These are phyloP conservation scores for Cutaneotrichosporon sp. DNA, from an alignment of 1,284 basidiomycete species.

Conservation along the genomic window DNA sequence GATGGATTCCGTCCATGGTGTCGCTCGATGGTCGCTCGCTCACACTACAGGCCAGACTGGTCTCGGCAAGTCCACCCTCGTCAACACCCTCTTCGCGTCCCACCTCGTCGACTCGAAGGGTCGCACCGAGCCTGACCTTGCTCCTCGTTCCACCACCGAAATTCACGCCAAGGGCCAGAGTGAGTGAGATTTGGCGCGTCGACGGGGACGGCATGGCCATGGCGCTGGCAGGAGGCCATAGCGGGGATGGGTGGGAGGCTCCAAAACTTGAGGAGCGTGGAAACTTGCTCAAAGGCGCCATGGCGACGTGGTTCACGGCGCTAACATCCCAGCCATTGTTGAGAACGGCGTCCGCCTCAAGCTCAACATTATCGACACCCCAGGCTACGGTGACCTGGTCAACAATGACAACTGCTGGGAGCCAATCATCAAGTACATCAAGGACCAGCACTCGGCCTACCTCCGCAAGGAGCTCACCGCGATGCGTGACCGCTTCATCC, in stretches of 20 bases:
- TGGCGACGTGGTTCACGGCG: no score
- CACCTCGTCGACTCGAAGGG: slow-evolving; percentile 98
- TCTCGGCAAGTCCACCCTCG: slow-evolving; percentile 94
- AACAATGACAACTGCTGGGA: slow-evolving; percentile 99
- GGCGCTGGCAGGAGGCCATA: not conserved
- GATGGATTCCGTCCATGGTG: no score
- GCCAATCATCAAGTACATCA: slow-evolving; percentile 87
- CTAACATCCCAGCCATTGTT: slow-evolving; percentile 65
- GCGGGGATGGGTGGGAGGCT: no score
- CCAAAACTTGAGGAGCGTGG: no score
- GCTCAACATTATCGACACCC: slow-evolving; percentile 97
- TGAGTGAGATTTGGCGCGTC: slow-evolving; percentile 51
- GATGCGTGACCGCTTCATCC: slow-evolving; percentile 96
- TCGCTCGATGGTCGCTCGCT: no score
- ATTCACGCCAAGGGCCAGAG: slow-evolving; percentile 95
- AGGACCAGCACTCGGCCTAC: slow-evolving; percentile 97
- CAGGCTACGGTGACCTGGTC: slow-evolving; percentile 96
- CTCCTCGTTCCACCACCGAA: slow-evolving; percentile 89
- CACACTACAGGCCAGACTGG: slow-evolving; percentile 79
- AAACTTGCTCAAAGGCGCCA: not conserved
- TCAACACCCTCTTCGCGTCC: slow-evolving; percentile 98
- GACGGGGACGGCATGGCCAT: not conserved
- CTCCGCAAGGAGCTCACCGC: slow-evolving; percentile 98
- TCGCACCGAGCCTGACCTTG: slow-evolving; percentile 77
- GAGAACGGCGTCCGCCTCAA: slow-evolving; percentile 94